phyloP scores from a whole-genome alignment of 2,329 filamentous ascomycete genomes.

The Microsporum ferrugineum region DNA sequence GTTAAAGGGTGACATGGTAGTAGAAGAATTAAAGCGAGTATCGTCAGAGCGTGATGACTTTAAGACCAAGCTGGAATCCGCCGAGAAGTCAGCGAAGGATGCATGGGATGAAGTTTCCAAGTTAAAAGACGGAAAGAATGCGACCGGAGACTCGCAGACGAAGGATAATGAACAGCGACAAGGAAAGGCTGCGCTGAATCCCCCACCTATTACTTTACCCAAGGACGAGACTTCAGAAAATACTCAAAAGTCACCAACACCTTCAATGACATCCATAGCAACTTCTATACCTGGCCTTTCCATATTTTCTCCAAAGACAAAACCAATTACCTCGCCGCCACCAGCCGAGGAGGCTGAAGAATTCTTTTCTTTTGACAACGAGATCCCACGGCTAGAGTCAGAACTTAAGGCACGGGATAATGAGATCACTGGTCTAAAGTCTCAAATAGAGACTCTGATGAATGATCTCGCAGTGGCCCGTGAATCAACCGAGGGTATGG shows the following conservation, averaged over 20 bases:
- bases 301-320: slow-evolving; percentile 30
- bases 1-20: slow-evolving; percentile 78
- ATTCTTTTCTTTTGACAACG: slow-evolving; percentile 85
- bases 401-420: slow-evolving; percentile 59
- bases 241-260: slow-evolving; percentile 22
- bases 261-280: slow-evolving; percentile 22
- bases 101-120: slow-evolving; percentile 53
- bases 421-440: slow-evolving; percentile 59
- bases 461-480: slow-evolving; percentile 59
- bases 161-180: slow-evolving; percentile 24
- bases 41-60: slow-evolving; percentile 68
- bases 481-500: slow-evolving; percentile 57
- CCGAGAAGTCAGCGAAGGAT: slow-evolving; percentile 51
- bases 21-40: slow-evolving; percentile 83
- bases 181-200: slow-evolving; percentile 27
- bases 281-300: slow-evolving; percentile 25
- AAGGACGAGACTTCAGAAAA: slow-evolving; percentile 20
- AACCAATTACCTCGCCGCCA: slow-evolving; percentile 23
- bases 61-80: slow-evolving; percentile 63
- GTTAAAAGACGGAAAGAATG: slow-evolving; percentile 32
- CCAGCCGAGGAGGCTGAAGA: slow-evolving; percentile 45
- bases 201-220: slow-evolving; percentile 23
- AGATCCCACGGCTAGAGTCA: slow-evolving; percentile 68
- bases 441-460: slow-evolving; percentile 56
- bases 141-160: slow-evolving; percentile 24